Conservation (phyloP, 2,329 filamentous ascomycete genomes). For the Fusarium sororula region DNA sequence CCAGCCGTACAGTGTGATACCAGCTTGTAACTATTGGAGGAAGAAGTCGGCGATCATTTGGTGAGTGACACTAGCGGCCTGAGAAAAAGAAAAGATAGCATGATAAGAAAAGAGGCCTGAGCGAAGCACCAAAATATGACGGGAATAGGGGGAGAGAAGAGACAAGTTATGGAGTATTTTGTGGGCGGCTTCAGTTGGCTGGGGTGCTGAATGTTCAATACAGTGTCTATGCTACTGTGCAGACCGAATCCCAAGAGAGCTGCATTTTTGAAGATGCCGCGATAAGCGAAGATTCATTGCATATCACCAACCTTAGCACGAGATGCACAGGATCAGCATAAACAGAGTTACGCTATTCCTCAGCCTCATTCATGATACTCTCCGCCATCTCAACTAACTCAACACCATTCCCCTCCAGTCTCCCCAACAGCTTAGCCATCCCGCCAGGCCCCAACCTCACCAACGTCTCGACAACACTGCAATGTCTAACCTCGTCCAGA, state of each 20-base stretch:
- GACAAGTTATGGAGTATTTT: neutral
- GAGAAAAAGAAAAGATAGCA: neutral
- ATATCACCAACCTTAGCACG: neutral
- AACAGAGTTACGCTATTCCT: neutral
- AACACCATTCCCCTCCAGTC: neutral
- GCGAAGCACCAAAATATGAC: neutral
- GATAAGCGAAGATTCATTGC: neutral
- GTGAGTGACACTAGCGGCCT: neutral
- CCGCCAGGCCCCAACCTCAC: neutral
- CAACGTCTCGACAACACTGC: neutral
- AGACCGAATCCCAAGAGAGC: neutral
- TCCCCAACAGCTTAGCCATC: neutral
- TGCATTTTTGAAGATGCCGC: neutral
- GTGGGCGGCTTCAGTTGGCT: neutral
- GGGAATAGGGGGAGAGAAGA: neutral
- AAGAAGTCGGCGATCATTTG: too few species aligned
- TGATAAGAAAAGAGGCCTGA: neutral
- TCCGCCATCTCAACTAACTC: neutral
- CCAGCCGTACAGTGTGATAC: neutral
- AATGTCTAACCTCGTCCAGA: neutral
- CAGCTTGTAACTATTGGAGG: neutral
- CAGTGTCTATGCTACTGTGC: neutral
- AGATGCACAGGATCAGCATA: neutral
- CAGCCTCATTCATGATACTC: neutral
- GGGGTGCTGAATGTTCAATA: neutral